Evolutionary conservation across 2,329 filamentous ascomycete species (phyloP), one percentile per base, ranked within the genome.

Genomic region (Verticillium longisporum): DNA sequence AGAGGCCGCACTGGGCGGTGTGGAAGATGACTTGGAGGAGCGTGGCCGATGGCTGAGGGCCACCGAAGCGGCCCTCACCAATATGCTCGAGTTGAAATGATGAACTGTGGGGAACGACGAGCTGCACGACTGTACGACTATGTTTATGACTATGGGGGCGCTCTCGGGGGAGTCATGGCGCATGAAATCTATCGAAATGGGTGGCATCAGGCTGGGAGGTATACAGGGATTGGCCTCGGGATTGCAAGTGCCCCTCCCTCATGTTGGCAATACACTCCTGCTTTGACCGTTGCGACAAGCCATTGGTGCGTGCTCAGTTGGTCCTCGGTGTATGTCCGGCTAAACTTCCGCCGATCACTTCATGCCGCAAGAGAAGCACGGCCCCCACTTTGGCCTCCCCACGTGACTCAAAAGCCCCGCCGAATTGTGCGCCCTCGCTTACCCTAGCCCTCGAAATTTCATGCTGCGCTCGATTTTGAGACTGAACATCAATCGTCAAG

Each of bases 21-120:
- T 86, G 53, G 84, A 85, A n/a, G 89, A 92, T 67, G 89, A 93
- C 68, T 72, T 92, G 36, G 90, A 93, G 71, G 88, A 90, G 73
- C 82, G 86, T 67, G 90, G 88, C 5, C 79, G 89, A 66, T 94
- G 90, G 90, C 86, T 87, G 75, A 83, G 85, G 66, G 87, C 87
- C 18, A 86, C 85, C n/a, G 89, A 92, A 69, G 75, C 77, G 9
- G 82, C 79, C 13, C 72, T 92, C 71, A 85, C 77, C 69, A 80
- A 83, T 62, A 85, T 90, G 74, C 70, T 92, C 66, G 85, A 87
- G 65, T 77, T 86, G 15, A 73, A 82, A 66, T 72, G 70, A 53
- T 77, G 67, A 71, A n/a, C 37, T 34, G n/a, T 13, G 7, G 55
- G 7, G 5, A 36, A 37, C 10, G 26, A 38, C 33, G 36, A 26